A percentile compares a stretch with the other conserved stretches of the same genome.
These are phyloP conservation scores for Glomus cerebriforme DNA, from an alignment of 192 early-diverging fungal species.

Conservation along the genomic window DNA sequence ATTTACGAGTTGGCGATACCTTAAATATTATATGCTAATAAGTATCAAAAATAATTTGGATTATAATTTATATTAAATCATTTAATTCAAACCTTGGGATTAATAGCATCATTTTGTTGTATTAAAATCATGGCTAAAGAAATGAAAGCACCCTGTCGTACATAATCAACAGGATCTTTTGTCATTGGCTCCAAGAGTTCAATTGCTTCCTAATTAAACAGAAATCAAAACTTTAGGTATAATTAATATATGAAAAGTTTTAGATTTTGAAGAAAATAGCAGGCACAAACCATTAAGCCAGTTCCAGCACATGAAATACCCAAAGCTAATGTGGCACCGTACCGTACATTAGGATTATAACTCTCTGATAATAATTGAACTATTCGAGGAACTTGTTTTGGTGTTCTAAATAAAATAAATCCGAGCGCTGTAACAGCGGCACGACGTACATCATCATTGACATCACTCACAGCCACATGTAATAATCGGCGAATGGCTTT, in stretches of 20 bases:
- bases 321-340: constrained; percentile 93
- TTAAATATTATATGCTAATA: constrained; percentile 13
- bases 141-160: constrained; percentile 95
- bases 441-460: constrained; percentile 99
- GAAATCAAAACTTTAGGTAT: neutral
- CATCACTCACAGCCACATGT: constrained; percentile 97
- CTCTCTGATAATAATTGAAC: constrained; percentile 97
- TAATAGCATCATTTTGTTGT: constrained; percentile 88
- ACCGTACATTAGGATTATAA: constrained; percentile 98
- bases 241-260: neutral
- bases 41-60: neutral
- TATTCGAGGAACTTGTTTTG: constrained; percentile 95
- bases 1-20: constrained; percentile 81
- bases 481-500: constrained; percentile 91
- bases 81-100: constrained; percentile 55
- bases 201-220: constrained; percentile 71
- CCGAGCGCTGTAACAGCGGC: constrained; percentile 97
- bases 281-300: constrained; percentile 64
- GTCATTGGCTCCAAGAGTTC: constrained; percentile 95
- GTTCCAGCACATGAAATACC: constrained; percentile 98
- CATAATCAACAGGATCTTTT: constrained; percentile 97
- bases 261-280: neutral
- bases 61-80: neutral
- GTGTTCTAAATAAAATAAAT: constrained; percentile 90
- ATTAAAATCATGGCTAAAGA: constrained; percentile 94